Conservation (phyloP, 441 rosid species). For the Populus trichocarpa region DNA sequence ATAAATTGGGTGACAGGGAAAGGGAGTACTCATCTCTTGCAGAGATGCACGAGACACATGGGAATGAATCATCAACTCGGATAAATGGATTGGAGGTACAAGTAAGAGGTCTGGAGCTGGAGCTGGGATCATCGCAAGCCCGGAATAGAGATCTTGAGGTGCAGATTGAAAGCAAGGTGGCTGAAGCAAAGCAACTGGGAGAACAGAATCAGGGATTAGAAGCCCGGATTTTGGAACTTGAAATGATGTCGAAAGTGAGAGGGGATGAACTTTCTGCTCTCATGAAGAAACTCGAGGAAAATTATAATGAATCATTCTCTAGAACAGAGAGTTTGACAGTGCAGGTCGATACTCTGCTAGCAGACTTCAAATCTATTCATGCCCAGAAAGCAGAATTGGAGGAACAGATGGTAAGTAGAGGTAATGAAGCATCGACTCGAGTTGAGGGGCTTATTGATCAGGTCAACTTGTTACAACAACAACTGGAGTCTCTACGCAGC, state of each 20-base stretch:
- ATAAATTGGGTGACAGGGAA: no score
- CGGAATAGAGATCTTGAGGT: slow-evolving; percentile 9
- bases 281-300: slow-evolving; percentile 48
- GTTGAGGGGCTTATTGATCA: no score
- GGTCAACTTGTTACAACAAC: no score
- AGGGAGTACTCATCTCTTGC: no score
- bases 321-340: slow-evolving; percentile 49
- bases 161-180: slow-evolving; percentile 46
- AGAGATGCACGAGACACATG: no score
- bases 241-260: slow-evolving; percentile 37
- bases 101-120: no score
- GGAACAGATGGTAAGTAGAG: no score
- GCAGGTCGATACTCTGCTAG: slow-evolving; percentile 35
- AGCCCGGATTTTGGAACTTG: slow-evolving; percentile 43
- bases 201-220: slow-evolving; percentile 36
- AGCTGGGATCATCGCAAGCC: no score
- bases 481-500: no score
- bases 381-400: slow-evolving; percentile 44
- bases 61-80: no score
- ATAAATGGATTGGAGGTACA: no score
- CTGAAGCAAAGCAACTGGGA: slow-evolving; percentile 47
- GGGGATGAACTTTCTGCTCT: slow-evolving; percentile 45
- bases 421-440: no score
- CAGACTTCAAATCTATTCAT: slow-evolving; percentile 29
- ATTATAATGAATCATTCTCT: slow-evolving; percentile 39